Percentiles rank a stretch among this genome's conserved stretches.
phyloP scores from a whole-genome alignment of 2,329 filamentous ascomycete genomes.

The Fusarium mangiferae region DNA sequence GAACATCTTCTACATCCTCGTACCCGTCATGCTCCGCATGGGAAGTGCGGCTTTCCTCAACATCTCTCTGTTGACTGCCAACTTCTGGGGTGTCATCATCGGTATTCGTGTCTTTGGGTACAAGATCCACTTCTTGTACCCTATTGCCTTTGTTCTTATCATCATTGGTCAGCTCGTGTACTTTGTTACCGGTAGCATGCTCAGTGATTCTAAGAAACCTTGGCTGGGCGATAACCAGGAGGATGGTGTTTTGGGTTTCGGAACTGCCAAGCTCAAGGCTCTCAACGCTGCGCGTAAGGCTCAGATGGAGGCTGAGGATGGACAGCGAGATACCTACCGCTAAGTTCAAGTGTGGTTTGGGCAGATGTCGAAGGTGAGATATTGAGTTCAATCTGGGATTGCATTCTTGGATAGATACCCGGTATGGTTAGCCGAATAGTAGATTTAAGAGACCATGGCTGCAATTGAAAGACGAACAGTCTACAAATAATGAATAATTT shows the following conservation, averaged over 20 bases:
- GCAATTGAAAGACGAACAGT: too few species aligned
- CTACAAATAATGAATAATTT: not conserved
- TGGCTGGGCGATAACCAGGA: conserved; percentile 93
- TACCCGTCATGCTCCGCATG: conserved; percentile 89
- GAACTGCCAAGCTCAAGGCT: conserved; percentile 84
- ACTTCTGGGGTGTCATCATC: conserved; percentile 97
- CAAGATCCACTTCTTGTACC: conserved; percentile 88
- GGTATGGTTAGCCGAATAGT: not conserved
- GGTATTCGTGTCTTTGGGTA: conserved; percentile 87
- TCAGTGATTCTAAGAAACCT: conserved; percentile 92
- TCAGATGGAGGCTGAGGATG: conserved; percentile 45
- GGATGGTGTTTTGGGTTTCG: conserved; percentile 79
- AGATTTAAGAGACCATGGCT: fast-evolving
- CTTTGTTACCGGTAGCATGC: conserved; percentile 81
- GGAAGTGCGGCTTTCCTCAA: conserved; percentile 95
- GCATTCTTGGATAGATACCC: not conserved
- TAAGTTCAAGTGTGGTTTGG: not conserved
- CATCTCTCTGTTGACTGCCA: conserved; percentile 90
- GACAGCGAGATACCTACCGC: not conserved
- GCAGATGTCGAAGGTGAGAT: not conserved
- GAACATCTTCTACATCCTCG: conserved; percentile 85
- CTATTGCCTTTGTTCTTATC: conserved; percentile 94
- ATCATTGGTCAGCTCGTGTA: conserved; percentile 87
- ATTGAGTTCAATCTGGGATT: not conserved
- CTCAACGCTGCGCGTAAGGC: conserved; percentile 65